These are phyloP conservation scores for Penicillium angulare DNA, from an alignment of 495 filamentous ascomycete genomes.

Conservation along the genomic window DNA sequence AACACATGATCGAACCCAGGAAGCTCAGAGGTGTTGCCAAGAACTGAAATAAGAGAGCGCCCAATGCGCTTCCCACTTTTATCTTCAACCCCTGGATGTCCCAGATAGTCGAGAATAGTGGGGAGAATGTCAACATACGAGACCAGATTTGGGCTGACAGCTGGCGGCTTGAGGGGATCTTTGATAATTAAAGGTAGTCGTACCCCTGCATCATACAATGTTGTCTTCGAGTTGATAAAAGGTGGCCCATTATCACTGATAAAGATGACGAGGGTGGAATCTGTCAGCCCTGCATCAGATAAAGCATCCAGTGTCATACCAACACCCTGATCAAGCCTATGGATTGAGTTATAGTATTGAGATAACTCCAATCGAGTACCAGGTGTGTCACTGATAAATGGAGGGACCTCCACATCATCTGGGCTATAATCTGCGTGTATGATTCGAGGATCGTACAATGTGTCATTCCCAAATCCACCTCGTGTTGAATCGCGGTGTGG, in stretches of 20 bases:
- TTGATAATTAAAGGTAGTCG: constrained; percentile 37
- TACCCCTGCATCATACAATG: constrained; percentile 41
- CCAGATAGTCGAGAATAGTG: constrained; percentile 36
- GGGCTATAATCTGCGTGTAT: background rate
- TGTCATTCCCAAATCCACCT: constrained; percentile 37
- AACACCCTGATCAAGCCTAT: constrained; percentile 36
- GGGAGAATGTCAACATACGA: constrained; percentile 44
- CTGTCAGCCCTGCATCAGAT: constrained; percentile 16
- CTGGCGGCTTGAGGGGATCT: constrained; percentile 9
- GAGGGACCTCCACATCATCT: constrained; percentile 29
- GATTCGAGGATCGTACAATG: constrained; percentile 8
- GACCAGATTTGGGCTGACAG: constrained; percentile 38
- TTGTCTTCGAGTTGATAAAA: constrained; percentile 47
- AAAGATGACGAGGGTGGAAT: constrained; percentile 40
- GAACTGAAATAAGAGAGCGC: constrained; percentile 34
- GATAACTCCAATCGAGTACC: constrained; percentile 32
- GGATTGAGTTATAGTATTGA: constrained; percentile 39
- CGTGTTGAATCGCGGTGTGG: constrained; percentile 38
- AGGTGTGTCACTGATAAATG: constrained; percentile 30
- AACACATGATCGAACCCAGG: constrained; percentile 29
- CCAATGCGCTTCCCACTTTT: constrained; percentile 13
- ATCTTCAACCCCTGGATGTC: constrained; percentile 1
- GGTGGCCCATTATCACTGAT: constrained; percentile 44
- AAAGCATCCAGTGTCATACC: constrained; percentile 35
- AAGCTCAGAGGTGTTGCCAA: constrained; percentile 13